Evolutionary conservation across 1,284 basidiomycete genomes (phyloP), one percentile per base, ranked within the genome.

Genomic region (Papiliotrema nemorosa): DNA sequence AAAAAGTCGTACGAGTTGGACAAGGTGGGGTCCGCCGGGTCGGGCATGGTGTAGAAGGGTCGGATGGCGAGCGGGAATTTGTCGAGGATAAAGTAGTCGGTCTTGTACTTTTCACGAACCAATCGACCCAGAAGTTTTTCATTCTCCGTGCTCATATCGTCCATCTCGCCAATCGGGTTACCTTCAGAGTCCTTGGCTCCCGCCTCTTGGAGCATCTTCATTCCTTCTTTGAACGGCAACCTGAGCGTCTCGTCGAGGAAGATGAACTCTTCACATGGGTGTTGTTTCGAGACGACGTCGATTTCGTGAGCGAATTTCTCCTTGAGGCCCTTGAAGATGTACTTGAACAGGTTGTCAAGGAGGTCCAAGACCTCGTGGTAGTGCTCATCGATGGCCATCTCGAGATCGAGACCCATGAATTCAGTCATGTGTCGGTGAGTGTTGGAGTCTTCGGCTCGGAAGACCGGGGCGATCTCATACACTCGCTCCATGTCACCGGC

Each of bases 1-100:
- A 98, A 97, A 77, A 98, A 97, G 78, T 98, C 94, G 76, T 98
- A 98, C 39, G 94, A 97, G 78, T 98, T 97, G 50, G 93, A 96
- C 49, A 97, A 81, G 16, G 83, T 84, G 84, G 88, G 84, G 75
- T 96, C 85, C 54, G 82, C 78, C 21, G 92, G 83, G 77, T 96
- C 91, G 52, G 91, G 88, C 92, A 97, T 97, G 35, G 92, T 97
- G 78, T 98, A 98, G 79, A 98, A 98, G 3, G 96, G 94, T 55
- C 94, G 87, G 50, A 96, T 83, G 26, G 81, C 86, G 69, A 91
- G 80, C 2, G 92, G 92, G 81, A 97, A 97, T 75, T 96, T 97
- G 81, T 97, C 92, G 60, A 97, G 85, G 70, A 97, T 96, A 77
- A 87, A 97, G 78, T 94, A 97, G 78, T 98, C 94, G 49, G 90